These are phyloP conservation scores for Pelargonium australe DNA, from an alignment of 441 rosid species.

Conservation along the genomic window DNA sequence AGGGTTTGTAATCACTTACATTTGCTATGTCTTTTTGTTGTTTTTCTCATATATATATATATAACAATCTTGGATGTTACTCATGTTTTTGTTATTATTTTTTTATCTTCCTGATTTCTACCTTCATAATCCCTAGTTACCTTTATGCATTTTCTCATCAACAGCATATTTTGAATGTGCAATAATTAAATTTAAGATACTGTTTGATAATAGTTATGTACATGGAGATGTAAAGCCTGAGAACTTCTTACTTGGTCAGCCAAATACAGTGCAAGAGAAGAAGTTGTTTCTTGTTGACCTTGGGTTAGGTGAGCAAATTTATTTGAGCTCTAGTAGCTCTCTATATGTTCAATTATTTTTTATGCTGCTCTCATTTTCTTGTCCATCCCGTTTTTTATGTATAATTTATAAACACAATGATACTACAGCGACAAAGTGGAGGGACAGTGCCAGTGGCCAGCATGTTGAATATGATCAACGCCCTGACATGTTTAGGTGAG, in stretches of 20 bases:
- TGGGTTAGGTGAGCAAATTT: slow-evolving; percentile 64
- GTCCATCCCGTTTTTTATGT: slow-evolving; percentile 8
- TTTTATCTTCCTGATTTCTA: neutral
- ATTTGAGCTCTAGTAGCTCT: neutral
- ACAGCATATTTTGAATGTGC: neutral
- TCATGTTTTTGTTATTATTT: neutral
- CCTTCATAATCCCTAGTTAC: neutral
- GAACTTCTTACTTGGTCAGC: slow-evolving; percentile 53
- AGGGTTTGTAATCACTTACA: slow-evolving; percentile 48
- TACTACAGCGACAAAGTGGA: slow-evolving; percentile 92
- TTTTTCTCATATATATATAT: neutral
- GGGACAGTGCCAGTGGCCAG: slow-evolving; percentile 62
- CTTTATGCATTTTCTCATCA: neutral
- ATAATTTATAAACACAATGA: slow-evolving; percentile 11
- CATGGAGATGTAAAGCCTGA: slow-evolving; percentile 97
- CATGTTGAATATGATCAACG: slow-evolving; percentile 98
- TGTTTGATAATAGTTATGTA: slow-evolving; percentile 60
- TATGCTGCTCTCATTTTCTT: neutral
- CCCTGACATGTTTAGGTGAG: slow-evolving; percentile 96
- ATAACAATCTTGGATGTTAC: too few species aligned
- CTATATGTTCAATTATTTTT: neutral
- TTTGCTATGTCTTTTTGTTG: neutral
- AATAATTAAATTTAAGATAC: slow-evolving; percentile 11
- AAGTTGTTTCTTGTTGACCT: slow-evolving; percentile 92
- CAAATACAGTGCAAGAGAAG: slow-evolving; percentile 84